Percentiles rank a stretch among this genome's conserved stretches.
Evolutionary conservation across 2,329 filamentous ascomycete genomes (phyloP).

Genomic region (Alternaria tenuissima): DNA sequence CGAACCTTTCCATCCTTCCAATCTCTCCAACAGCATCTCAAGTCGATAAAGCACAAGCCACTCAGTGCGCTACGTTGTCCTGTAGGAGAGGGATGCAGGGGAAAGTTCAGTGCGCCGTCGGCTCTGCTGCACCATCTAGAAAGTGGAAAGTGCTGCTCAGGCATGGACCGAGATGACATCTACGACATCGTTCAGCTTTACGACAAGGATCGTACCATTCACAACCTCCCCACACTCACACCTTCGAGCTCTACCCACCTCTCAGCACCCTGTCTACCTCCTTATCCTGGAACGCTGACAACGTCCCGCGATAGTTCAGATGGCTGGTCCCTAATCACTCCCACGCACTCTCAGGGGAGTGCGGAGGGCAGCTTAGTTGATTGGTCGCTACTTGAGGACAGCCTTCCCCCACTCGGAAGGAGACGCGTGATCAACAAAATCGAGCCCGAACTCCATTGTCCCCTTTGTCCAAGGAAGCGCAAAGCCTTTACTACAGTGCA

Average conservation of each 20-base stretch:
- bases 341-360: constrained; percentile 5
- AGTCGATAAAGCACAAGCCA: constrained; percentile 20
- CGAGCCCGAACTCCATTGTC: background rate
- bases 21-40: constrained; percentile 13
- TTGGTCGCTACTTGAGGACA: constrained; percentile 6
- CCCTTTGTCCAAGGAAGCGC: background rate
- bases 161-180: constrained; percentile 13
- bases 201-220: constrained; percentile 12
- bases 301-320: constrained; percentile 3
- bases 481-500: constrained; percentile 3
- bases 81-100: constrained; percentile 9
- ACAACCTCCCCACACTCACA: constrained; percentile 1
- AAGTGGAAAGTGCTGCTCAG: constrained; percentile 16
- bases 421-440: no score
- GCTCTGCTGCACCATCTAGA: constrained; percentile 19
- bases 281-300: background rate
- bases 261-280: background rate
- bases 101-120: constrained; percentile 14
- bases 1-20: constrained; percentile 8
- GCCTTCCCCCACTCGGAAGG: background rate
- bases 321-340: constrained; percentile 8
- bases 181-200: constrained; percentile 14
- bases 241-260: constrained; percentile 1
- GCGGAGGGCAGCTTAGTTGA: constrained; percentile 3
- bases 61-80: constrained; percentile 14